Evolutionary conservation across 805 yeast species (phyloP).

Genomic region (Lachancea quebecensis): DNA sequence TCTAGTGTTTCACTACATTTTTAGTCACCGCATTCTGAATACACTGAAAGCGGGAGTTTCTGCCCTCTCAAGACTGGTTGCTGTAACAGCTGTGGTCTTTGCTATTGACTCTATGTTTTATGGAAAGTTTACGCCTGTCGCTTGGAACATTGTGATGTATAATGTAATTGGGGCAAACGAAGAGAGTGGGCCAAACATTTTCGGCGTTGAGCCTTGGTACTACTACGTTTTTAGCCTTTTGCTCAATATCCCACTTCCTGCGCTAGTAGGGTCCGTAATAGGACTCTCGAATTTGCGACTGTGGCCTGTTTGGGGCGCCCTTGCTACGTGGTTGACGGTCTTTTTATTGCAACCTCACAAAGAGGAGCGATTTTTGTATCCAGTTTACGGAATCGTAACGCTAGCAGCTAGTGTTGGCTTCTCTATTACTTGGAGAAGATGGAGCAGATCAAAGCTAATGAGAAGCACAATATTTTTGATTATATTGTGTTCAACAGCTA

Average conservation of each 20-base stretch:
- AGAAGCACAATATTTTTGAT: background rate
- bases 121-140: conserved; percentile 55
- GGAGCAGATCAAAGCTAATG: background rate
- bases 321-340: conserved; percentile 58
- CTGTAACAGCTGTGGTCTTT: conserved; percentile 16
- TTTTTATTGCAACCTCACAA: conserved; percentile 80
- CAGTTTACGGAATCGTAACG: conserved; percentile 65
- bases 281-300: conserved; percentile 20
- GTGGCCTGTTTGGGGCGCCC: conserved; percentile 40
- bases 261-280: conserved; percentile 25
- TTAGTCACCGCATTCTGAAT: conserved; percentile 20
- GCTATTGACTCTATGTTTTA: conserved; percentile 58
- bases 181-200: conserved; percentile 77
- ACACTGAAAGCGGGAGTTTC: conserved; percentile 26
- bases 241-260: conserved; percentile 60
- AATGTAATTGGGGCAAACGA: conserved; percentile 67
- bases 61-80: conserved; percentile 16
- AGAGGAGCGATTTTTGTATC: conserved; percentile 87
- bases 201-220: conserved; percentile 74
- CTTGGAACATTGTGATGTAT: conserved; percentile 74
- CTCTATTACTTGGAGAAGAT: conserved; percentile 14
- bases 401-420: conserved; percentile 53
- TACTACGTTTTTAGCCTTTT: conserved; percentile 65
- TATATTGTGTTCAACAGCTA: background rate
- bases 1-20: conserved; percentile 37